Base-by-base conservation (phyloP, 2,329 filamentous ascomycete species). In the Colletotrichum tanaceti region DNA sequence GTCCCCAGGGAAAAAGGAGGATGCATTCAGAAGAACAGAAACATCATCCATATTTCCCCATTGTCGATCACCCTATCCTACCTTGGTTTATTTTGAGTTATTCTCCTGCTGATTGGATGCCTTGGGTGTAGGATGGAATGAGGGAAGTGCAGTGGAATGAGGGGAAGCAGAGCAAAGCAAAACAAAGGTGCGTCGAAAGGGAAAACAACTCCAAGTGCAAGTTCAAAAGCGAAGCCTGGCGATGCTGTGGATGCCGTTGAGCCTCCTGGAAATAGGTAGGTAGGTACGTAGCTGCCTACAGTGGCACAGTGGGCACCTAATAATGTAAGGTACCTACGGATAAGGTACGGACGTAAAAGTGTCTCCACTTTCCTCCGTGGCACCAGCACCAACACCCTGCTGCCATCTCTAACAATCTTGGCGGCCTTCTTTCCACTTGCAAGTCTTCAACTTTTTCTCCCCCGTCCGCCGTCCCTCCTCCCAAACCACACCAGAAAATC, bases 371-470 rank as follows among this genome's bases (percentile, higher is more conserved):
- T 62, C 43, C 16, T n/a, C 28, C 5, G 14, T 32, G 28, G 32
- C 16, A 7, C 18, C 18, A 32, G 28, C 28, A 24, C 22, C 22
- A 18, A 32, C 28, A 39, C 32, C 10, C 6, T 18, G 43, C 6
- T 32, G 18, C 38, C 24, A 41, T 46, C 44, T 46, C 44, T 16
- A 4, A 22, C 44, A 3, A 63, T 35, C 55, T 38, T 52, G 50
- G 58, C 22, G 22, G 35, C 44, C 47, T 28, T 18, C 63, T 53
- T 41, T 22, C 47, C 49, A 55, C 59, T 38, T 62, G 59, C 59
- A 46, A 62, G 44, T 38, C 49, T 55, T 16, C 39, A 46, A 62
- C 49, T 24, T 38, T 9, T 32, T 32, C 28, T 32, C 28, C 7
- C 18, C 5, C 49, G 39, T 22, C 59, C 16, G 16, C n/a, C 47